Evolutionary conservation across 2,329 filamentous ascomycete genomes (phyloP).

Genomic region (Arthroderma sp.): DNA sequence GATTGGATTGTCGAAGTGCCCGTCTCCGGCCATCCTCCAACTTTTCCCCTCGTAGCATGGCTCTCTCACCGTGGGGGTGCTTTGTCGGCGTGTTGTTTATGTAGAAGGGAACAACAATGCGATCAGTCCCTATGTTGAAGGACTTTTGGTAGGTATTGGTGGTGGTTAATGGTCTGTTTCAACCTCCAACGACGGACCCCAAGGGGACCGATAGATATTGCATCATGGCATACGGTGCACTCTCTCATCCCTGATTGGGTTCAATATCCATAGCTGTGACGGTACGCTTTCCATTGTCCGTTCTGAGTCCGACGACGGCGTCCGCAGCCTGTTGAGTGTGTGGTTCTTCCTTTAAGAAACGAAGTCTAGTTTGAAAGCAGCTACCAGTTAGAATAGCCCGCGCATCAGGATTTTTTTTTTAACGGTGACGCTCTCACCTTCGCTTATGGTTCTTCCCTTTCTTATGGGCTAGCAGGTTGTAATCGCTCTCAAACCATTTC

Average conservation of each 20-base stretch:
- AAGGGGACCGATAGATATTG: background rate
- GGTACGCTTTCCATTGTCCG: conserved; percentile 48
- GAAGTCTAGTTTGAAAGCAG: conserved; percentile 44
- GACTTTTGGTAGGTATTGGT: too few relatives aligned
- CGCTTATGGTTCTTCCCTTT: conserved; percentile 91
- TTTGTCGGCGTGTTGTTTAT: too few relatives aligned
- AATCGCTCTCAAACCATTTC: conserved; percentile 86
- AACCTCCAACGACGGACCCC: too few relatives aligned
- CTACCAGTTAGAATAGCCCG: background rate
- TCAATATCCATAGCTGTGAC: conserved; percentile 25
- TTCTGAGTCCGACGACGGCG: conserved; percentile 58
- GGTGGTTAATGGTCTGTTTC: too few relatives aligned
- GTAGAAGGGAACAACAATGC: too few relatives aligned
- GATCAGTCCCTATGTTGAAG: too few relatives aligned
- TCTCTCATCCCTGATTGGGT: conserved; percentile 4
- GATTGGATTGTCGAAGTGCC: too few relatives aligned
- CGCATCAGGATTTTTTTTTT: background rate
- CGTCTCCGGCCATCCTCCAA: too few relatives aligned
- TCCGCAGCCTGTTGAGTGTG: conserved; percentile 80
- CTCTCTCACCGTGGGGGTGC: too few relatives aligned
- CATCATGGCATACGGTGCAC: background rate
- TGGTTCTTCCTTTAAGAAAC: conserved; percentile 68
- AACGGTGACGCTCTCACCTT: conserved; percentile 42
- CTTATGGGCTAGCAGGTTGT: conserved; percentile 59
- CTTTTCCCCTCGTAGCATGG: too few relatives aligned